Conservation (phyloP, 257 asterid genomes). For the Solanum ahanhuiri region DNA sequence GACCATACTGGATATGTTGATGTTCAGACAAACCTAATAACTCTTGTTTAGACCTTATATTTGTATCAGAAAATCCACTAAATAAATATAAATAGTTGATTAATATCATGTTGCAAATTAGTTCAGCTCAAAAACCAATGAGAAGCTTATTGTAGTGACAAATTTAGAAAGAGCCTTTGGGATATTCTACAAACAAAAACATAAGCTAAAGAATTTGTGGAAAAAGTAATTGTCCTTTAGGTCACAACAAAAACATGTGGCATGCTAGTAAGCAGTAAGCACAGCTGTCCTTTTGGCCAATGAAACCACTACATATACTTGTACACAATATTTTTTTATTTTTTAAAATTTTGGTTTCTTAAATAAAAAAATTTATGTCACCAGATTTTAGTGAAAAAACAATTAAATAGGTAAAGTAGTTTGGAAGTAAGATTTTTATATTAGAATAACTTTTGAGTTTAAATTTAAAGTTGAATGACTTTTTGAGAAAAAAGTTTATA, state of each 20-base stretch:
- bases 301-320: too few relatives aligned
- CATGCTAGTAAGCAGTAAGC: not conserved
- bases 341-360: too few relatives aligned
- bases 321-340: too few relatives aligned
- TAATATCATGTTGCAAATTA: not conserved
- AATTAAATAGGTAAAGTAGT: too few relatives aligned
- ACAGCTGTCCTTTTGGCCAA: not conserved
- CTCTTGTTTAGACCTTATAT: not conserved
- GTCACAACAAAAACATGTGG: not conserved
- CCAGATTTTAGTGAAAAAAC: too few relatives aligned
- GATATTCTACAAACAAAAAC: not conserved
- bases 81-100: too few relatives aligned
- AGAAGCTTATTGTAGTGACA: not conserved
- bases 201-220: not conserved
- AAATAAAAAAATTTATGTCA: too few relatives aligned
- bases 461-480: not conserved
- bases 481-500: not conserved
- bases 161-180: not conserved
- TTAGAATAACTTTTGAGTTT: too few relatives aligned
- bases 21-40: not conserved
- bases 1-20: accelerated
- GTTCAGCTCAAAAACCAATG: not conserved
- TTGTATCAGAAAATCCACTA: accelerated
- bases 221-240: not conserved
- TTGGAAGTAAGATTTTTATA: not conserved